phyloP scores from a whole-genome alignment of 768 basidiomycete species.

The Macrolepiota albuminosa region DNA sequence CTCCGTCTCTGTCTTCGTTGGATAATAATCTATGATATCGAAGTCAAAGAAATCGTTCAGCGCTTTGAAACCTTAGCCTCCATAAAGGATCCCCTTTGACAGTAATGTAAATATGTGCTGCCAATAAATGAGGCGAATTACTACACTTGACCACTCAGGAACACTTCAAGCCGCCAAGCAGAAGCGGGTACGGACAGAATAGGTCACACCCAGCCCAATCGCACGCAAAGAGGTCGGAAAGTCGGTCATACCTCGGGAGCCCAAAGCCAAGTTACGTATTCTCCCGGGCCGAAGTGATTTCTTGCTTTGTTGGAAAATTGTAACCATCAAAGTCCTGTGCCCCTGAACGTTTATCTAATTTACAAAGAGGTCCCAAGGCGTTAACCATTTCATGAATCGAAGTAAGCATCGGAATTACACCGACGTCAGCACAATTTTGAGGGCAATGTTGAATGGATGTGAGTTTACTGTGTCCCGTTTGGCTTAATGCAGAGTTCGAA shows the following conservation, averaged over 20 bases:
- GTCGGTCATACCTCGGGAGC: slow-evolving; percentile 3
- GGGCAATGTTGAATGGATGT: neutral
- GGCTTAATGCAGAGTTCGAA: neutral
- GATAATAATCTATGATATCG: neutral
- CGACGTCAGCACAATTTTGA: slow-evolving; percentile 7
- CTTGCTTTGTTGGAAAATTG: neutral
- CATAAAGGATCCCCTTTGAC: too few relatives aligned
- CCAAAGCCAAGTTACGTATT: neutral
- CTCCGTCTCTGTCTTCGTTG: neutral
- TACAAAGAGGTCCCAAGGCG: slow-evolving; percentile 12
- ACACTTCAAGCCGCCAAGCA: too few relatives aligned
- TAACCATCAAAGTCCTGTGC: too few relatives aligned
- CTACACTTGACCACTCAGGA: neutral
- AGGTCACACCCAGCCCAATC: neutral
- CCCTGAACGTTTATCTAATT: neutral
- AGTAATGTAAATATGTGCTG: too few relatives aligned
- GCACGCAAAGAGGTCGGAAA: neutral
- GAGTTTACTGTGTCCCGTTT: neutral
- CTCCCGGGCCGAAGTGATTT: too few relatives aligned
- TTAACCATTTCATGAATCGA: neutral
- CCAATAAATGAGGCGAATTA: neutral
- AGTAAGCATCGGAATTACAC: slow-evolving; percentile 7
- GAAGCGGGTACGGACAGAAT: too few relatives aligned
- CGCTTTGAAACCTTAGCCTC: too few relatives aligned
- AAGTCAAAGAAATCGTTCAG: neutral